Conservation (phyloP, 208 protist species). For the Vickermania spadyakhi region DNA sequence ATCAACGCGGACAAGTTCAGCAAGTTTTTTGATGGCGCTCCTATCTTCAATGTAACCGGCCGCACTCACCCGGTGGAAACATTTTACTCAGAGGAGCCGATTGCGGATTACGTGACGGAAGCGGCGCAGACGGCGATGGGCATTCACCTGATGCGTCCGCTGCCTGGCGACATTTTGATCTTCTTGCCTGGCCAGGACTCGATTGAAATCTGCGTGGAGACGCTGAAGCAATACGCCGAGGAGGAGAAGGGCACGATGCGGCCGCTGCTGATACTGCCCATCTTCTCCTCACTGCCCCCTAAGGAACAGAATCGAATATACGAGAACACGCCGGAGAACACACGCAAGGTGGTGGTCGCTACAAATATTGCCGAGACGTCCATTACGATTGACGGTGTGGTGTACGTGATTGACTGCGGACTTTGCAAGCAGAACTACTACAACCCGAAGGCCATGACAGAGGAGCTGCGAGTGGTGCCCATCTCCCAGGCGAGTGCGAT, state of each 20-base stretch:
- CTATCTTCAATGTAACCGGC: slow-evolving; percentile 93
- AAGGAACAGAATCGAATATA: slow-evolving; percentile 98
- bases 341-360: slow-evolving; percentile 95
- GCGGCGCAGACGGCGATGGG: slow-evolving; percentile 91
- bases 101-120: slow-evolving; percentile 97
- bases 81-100: slow-evolving; percentile 87
- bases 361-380: slow-evolving; percentile 99
- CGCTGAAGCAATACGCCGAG: slow-evolving; percentile 40
- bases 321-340: slow-evolving; percentile 84
- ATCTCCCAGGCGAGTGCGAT: slow-evolving; percentile 94
- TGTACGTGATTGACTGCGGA: slow-evolving; percentile 98
- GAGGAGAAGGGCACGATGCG: slow-evolving; percentile 52
- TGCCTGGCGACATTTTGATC: slow-evolving; percentile 98
- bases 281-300: slow-evolving; percentile 97
- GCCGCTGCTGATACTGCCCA: slow-evolving; percentile 92
- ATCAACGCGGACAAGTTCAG: slow-evolving; percentile 98
- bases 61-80: slow-evolving; percentile 97
- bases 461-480: slow-evolving; percentile 93
- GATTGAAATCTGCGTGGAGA: slow-evolving; percentile 87
- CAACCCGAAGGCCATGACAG: slow-evolving; percentile 95
- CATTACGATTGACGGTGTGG: slow-evolving; percentile 99
- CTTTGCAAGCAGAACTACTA: slow-evolving; percentile 97
- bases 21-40: slow-evolving; percentile 94
- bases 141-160: slow-evolving; percentile 81
- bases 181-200: slow-evolving; percentile 99